Evolutionary conservation across 75 land plant species (phyloP), one percentile per base, ranked within the genome.

Genomic region (Pseudotsuga menziesii): DNA sequence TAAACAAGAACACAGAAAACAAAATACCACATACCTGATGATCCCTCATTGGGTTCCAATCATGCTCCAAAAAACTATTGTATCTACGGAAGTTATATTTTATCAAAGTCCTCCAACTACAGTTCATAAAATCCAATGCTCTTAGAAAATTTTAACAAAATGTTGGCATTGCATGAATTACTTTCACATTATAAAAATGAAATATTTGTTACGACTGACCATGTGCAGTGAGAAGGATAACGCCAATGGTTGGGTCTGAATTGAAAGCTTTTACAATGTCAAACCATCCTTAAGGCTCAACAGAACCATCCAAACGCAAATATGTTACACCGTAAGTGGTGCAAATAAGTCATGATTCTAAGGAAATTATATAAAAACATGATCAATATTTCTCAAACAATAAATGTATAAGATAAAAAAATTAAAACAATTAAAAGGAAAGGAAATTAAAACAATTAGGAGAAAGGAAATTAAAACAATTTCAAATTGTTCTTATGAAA

Each of bases 11-110:
- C 56, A 73, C 14, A 13, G 16, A 73, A 52, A 39, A 44, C 57
- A 73, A 52, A 58, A 22, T 11, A 74, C 16, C 16, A 9, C 56
- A 27, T 87, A 96, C 99, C 97, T 96, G 99, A 74, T 85, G 90
- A 79, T 97, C 99, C 75, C 91, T 88, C 99, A 97, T 97, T 44
- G 99, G 99, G 72, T 97, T 97, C 99, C 99, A 97, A 58, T 97
- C 99, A 81, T 97, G 99, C 88, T 97, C 99, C 91, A 97, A 61
- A 97, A 97, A 58, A 97, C 86, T 26, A 97, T 90, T 11, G 98
- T 97, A 81, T 97, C 99, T 70, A 98, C 99, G 73, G 99, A 93
- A 54, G 99, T 97, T 67, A 97, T 63, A 75, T 97, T 97, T 82
- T 94, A 81, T 27, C 99, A 98, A 69, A 97, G 89, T 52, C 99